These are phyloP conservation scores for Cinnamomum chago DNA, from an alignment of 164 flowering plant species.

Conservation along the genomic window DNA sequence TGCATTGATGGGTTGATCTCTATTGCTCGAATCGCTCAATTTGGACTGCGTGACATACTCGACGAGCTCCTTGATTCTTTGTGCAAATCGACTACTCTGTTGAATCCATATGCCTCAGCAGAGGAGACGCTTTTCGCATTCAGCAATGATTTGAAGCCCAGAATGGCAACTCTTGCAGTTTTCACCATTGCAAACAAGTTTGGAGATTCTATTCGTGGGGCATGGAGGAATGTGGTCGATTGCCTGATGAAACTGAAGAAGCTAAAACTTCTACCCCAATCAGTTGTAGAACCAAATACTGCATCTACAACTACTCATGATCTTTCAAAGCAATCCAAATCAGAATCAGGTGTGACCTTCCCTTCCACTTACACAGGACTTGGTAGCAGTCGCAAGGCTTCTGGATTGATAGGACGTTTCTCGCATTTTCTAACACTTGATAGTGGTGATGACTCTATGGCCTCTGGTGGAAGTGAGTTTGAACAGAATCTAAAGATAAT, in stretches of 20 bases:
- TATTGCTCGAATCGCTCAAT: conserved; percentile 58
- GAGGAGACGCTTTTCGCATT: conserved; percentile 80
- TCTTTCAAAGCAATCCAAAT: conserved; percentile 11
- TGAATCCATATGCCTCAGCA: conserved; percentile 83
- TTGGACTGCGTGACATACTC: conserved; percentile 69
- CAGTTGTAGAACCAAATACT: conserved; percentile 52
- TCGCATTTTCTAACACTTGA: conserved; percentile 69
- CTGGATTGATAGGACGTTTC: conserved; percentile 50
- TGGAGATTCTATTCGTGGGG: conserved; percentile 62
- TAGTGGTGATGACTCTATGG: conserved; percentile 52
- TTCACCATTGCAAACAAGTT: conserved; percentile 76
- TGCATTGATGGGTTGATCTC: conserved; percentile 74
- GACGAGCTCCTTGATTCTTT: conserved; percentile 80
- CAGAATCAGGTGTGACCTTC: conserved; percentile 39
- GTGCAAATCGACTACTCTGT: conserved; percentile 77
- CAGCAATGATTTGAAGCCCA: conserved; percentile 72
- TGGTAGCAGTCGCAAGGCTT: conserved; percentile 17
- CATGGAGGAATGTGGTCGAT: conserved; percentile 89
- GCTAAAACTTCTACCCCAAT: conserved; percentile 77
- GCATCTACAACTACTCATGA: conserved; percentile 31
- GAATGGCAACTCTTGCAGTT: conserved; percentile 85
- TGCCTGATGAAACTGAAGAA: conserved; percentile 77
- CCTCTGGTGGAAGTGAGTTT: conserved; percentile 51
- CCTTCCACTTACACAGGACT: conserved; percentile 28
- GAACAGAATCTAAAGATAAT: conserved; percentile 79